Evolutionary conservation across 192 early-diverging fungal species (phyloP).

Genomic region (Tieghemiomyces parasiticus): DNA sequence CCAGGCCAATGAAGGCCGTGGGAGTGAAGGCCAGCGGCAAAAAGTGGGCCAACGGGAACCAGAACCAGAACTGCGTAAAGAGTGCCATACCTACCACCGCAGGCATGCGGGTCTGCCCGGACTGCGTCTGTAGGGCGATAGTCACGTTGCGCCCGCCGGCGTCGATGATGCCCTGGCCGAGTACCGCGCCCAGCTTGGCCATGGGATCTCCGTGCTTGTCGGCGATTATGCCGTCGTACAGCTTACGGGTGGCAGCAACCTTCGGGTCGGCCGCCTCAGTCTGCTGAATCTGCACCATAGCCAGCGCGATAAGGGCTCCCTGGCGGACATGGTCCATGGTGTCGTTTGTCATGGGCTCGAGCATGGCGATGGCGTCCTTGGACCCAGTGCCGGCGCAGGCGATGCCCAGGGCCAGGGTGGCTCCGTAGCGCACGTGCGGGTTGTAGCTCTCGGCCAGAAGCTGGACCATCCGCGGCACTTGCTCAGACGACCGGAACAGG

Average conservation of each 20-base stretch:
- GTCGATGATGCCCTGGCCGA: conserved; percentile 96
- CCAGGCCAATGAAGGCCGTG: conserved; percentile 89
- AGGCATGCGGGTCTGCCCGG: conserved; percentile 81
- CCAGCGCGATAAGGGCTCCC: conserved; percentile 86
- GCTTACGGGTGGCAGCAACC: conserved; percentile 70
- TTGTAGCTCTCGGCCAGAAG: conserved; percentile 95
- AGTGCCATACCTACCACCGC: conserved; percentile 97
- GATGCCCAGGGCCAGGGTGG: conserved; percentile 90
- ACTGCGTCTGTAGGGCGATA: conserved; percentile 74
- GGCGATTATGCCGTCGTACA: conserved; percentile 74
- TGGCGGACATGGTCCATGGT: conserved; percentile 95
- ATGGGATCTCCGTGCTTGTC: conserved; percentile 89
- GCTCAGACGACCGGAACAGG: conserved; percentile 77
- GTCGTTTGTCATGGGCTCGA: conserved; percentile 97
- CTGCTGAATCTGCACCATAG: conserved; percentile 93
- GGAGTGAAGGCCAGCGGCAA: conserved; percentile 87
- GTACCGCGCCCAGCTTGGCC: conserved; percentile 88
- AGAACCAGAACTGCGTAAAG: conserved; percentile 99
- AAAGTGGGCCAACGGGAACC: conserved; percentile 97
- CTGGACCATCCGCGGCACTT: conserved; percentile 98
- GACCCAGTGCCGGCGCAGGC: conserved; percentile 92
- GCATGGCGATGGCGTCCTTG: conserved; percentile 74
- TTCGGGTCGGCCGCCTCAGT: conserved; percentile 72
- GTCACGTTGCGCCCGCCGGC: conserved; percentile 97
- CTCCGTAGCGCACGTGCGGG: conserved; percentile 96